Evolutionary conservation across 192 early-diverging fungal species (phyloP).

Genomic region (Pilobolus umbonatus): DNA sequence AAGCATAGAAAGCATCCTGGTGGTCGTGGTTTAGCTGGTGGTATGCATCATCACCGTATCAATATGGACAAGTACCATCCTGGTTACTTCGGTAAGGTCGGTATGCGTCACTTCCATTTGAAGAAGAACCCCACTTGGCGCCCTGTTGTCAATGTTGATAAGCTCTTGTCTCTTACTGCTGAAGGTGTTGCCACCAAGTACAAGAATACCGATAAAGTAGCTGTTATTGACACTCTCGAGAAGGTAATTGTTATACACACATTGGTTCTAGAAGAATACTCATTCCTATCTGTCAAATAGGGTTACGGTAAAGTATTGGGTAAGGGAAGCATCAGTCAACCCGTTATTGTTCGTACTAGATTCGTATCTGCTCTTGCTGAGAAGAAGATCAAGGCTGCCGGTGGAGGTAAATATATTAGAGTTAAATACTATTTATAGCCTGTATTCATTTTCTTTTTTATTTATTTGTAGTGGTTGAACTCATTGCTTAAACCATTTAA

Average conservation of each 20-base stretch:
- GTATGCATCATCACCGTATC: slow-evolving; percentile 99
- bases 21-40: slow-evolving; percentile 99
- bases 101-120: slow-evolving; percentile 99
- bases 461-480: slow-evolving; percentile 41
- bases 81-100: slow-evolving; percentile 99
- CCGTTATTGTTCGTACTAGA: slow-evolving; percentile 94
- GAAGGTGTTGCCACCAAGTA: slow-evolving; percentile 80
- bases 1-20: slow-evolving; percentile 99
- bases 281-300: slow-evolving; percentile 33
- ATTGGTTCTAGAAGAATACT: not conserved
- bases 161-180: slow-evolving; percentile 87
- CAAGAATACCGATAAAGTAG: slow-evolving; percentile 82
- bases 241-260: slow-evolving; percentile 11
- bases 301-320: slow-evolving; percentile 96
- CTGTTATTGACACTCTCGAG: slow-evolving; percentile 85
- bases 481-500: slow-evolving; percentile 46
- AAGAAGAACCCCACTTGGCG: slow-evolving; percentile 84
- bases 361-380: slow-evolving; percentile 90
- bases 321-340: slow-evolving; percentile 87
- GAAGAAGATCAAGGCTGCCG: slow-evolving; percentile 98
- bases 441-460: not conserved
- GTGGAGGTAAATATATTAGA: slow-evolving; percentile 60
- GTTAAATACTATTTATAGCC: not conserved
- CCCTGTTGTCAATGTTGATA: slow-evolving; percentile 90
- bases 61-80: slow-evolving; percentile 99